Conservation (phyloP, 257 asterid genomes). For the Sherardia arvensis region DNA sequence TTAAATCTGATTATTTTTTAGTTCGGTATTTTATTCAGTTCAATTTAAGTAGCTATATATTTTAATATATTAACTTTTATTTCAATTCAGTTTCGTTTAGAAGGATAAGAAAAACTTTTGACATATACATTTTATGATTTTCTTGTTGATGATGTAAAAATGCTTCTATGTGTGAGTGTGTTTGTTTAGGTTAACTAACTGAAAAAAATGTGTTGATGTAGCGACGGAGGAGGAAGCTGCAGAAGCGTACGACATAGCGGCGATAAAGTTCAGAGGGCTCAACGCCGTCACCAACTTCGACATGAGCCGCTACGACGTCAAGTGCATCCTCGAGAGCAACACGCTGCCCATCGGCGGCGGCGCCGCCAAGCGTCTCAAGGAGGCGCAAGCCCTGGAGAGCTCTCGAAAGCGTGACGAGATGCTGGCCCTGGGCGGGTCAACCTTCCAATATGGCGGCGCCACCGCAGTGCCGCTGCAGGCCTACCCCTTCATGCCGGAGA, state of each 20-base stretch:
- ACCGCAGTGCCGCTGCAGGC: slow-evolving; percentile 28
- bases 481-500: slow-evolving; percentile 37
- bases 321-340: slow-evolving; percentile 72
- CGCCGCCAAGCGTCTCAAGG: slow-evolving; percentile 75
- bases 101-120: no score
- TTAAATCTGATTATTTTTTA: no score
- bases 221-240: slow-evolving; percentile 98
- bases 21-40: no score
- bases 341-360: slow-evolving; percentile 85
- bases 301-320: slow-evolving; percentile 86
- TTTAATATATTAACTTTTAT: no score
- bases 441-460: slow-evolving; percentile 44
- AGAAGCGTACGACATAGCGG: slow-evolving; percentile 90
- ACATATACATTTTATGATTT: no score
- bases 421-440: slow-evolving; percentile 41
- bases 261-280: slow-evolving; percentile 78
- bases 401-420: slow-evolving; percentile 64
- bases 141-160: not conserved
- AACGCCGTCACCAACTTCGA: slow-evolving; percentile 85
- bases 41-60: no score
- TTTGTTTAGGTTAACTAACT: not conserved
- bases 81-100: no score
- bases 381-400: slow-evolving; percentile 69
- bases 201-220: slow-evolving; percentile 5
- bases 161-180: not conserved